Conservation (phyloP, 106 monocot genomes). For the Dendrobium officinale region DNA sequence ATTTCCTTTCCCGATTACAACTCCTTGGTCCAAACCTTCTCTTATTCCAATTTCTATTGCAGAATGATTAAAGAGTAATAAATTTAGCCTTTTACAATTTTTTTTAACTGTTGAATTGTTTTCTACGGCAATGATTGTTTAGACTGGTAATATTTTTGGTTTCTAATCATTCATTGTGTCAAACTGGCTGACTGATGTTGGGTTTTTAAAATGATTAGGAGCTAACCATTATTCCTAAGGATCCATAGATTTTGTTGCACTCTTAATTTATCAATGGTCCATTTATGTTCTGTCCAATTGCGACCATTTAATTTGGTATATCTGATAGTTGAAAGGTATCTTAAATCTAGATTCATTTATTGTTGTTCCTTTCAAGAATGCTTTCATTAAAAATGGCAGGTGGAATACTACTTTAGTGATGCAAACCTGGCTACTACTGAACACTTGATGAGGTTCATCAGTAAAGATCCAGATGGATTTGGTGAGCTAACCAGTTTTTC, state of each 20-base stretch:
- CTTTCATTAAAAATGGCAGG: constrained; percentile 36
- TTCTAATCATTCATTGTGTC: background rate
- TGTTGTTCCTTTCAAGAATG: background rate
- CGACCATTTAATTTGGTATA: background rate
- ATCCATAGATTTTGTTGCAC: background rate
- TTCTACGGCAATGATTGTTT: too few relatives aligned
- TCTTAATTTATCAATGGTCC: background rate
- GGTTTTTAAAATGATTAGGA: background rate
- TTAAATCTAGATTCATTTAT: background rate
- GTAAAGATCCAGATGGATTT: constrained; percentile 90
- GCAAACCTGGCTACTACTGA: constrained; percentile 90
- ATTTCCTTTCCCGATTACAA: too few relatives aligned
- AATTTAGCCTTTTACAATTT: too few relatives aligned
- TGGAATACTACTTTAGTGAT: constrained; percentile 99
- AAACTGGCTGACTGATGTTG: background rate
- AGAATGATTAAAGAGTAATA: too few relatives aligned
- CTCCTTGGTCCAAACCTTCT: too few relatives aligned
- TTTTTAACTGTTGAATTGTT: too few relatives aligned
- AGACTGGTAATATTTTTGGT: background rate
- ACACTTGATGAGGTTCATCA: constrained; percentile 98
- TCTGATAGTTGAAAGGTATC: background rate
- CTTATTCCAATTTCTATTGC: too few relatives aligned
- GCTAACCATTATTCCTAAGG: background rate
- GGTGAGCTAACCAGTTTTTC: constrained; percentile 34
- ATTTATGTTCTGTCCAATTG: background rate